Evolutionary conservation across 2,329 filamentous ascomycete genomes (phyloP).

Genomic region (Sporothrix euskadiensis): DNA sequence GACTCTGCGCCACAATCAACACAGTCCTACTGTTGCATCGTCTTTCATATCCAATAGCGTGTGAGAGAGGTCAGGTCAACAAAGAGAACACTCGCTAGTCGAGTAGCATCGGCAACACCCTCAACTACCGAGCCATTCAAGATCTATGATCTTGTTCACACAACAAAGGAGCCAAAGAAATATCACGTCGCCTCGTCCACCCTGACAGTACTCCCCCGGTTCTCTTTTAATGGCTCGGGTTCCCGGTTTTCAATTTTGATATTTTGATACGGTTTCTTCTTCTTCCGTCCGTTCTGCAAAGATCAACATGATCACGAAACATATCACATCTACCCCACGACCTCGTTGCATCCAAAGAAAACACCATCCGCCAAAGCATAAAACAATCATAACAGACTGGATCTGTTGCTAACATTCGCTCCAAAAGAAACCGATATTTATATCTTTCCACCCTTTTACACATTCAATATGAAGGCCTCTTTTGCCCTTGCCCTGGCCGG

Average conservation of each 20-base stretch:
- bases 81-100: background rate
- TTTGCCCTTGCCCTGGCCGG: slow-evolving; percentile 48
- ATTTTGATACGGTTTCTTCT: background rate
- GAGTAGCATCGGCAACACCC: background rate
- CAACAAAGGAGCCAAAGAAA: background rate
- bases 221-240: background rate
- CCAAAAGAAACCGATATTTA: background rate
- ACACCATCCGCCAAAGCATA: slow-evolving; percentile 10
- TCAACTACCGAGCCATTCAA: background rate
- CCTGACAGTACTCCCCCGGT: background rate
- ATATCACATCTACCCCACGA: background rate
- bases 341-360: background rate
- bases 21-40: slow-evolving; percentile 8
- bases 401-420: slow-evolving; percentile 11
- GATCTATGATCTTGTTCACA: slow-evolving; percentile 11
- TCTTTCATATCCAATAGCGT: background rate
- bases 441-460: background rate
- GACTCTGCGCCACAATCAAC: background rate
- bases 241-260: background rate
- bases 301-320: slow-evolving; percentile 15
- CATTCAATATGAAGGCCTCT: slow-evolving; percentile 53
- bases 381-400: background rate
- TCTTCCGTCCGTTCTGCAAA: background rate
- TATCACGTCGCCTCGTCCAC: background rate
- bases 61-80: background rate